A percentile compares a stretch with the other conserved stretches of the same genome.
phyloP scores from a whole-genome alignment of 2,329 filamentous ascomycete genomes.

The Myriangium duriaei region DNA sequence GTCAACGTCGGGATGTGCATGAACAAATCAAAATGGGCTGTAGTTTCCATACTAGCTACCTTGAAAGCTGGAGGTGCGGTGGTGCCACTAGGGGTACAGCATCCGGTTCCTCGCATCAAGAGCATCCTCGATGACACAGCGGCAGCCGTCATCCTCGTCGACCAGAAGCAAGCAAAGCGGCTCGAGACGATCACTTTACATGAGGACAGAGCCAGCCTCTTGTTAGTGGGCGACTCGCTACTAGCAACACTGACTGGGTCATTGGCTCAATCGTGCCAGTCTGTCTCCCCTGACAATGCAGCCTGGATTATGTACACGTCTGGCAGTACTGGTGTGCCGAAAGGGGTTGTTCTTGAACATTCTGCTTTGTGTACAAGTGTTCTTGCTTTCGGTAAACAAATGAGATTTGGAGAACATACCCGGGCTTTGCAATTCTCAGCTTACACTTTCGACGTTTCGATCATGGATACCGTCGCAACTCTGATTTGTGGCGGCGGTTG shows the following conservation, averaged over 20 bases:
- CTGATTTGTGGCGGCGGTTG: constrained; percentile 12
- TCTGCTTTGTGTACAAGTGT: constrained; percentile 40
- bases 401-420: not conserved
- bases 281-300: constrained; percentile 33
- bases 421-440: constrained; percentile 13
- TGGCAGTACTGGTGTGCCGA: constrained; percentile 19
- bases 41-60: constrained; percentile 17
- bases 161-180: not conserved
- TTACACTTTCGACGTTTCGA: constrained; percentile 17
- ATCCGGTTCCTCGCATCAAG: constrained; percentile 18
- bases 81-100: constrained; percentile 18
- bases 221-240: too few relatives aligned
- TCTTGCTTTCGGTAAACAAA: constrained; percentile 4
- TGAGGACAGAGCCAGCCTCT: too few relatives aligned
- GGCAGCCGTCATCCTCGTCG: constrained; percentile 1
- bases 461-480: constrained; percentile 12
- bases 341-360: constrained; percentile 16
- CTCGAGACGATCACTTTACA: too few relatives aligned
- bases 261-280: too few relatives aligned
- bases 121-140: not conserved
- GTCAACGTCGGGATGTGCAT: constrained; percentile 16
- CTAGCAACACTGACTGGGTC: too few relatives aligned
- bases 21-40: constrained; percentile 19
- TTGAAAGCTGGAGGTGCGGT: constrained; percentile 22
- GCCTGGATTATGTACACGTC: constrained; percentile 40